Evolutionary conservation across 768 basidiomycete genomes (phyloP), one percentile per base, ranked within the genome.

Genomic region (Podaxis sp.): DNA sequence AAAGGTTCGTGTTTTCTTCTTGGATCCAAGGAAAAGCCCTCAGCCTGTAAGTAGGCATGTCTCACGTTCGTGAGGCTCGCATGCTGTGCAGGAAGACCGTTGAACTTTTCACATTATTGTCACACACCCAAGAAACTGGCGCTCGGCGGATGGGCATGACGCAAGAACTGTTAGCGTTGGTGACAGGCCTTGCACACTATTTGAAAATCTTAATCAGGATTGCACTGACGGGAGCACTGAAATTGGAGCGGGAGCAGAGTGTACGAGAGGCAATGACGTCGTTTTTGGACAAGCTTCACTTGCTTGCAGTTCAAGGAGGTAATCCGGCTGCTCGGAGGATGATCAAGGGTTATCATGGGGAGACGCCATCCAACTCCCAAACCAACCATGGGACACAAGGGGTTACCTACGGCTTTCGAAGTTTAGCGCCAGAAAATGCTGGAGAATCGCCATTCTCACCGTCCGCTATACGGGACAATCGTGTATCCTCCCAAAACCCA

Each of bases 51-150:
- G 47, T 66, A 96, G 95, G 95, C 63, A 96, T 98, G 92, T 94
- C 96, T 40, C 97, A 98, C 77, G 93, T 98, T 60, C 89, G 97
- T 41, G 97, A 98, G 80, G 96, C 96, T 47, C 90, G 97, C 64
- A 94, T 98, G 90, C 86, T 99, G 22, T 99, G 97, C 76, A 91
- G 97, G 65, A 98, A 98, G 77, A 96, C 96, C 2, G 97, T 98
- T 68, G 97, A 98, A 78, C 86, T 99, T 59, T 98, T 99, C 77
- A 97, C 94, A 19, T 80, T 98, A 40, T 80, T 99, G 52, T 98
- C 96, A 6, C 94, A 96, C 74, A 96, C 94, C 24, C 94, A 96
- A 74, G 93, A 96, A 73, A 91, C 93, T 3, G 93, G 92, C 38
- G 85, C 92, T 12, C 88, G 91, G 63, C 80, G 93, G 68, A 94